Conservation (phyloP, 2,329 filamentous ascomycete species). For the Epichloe hybrida region DNA sequence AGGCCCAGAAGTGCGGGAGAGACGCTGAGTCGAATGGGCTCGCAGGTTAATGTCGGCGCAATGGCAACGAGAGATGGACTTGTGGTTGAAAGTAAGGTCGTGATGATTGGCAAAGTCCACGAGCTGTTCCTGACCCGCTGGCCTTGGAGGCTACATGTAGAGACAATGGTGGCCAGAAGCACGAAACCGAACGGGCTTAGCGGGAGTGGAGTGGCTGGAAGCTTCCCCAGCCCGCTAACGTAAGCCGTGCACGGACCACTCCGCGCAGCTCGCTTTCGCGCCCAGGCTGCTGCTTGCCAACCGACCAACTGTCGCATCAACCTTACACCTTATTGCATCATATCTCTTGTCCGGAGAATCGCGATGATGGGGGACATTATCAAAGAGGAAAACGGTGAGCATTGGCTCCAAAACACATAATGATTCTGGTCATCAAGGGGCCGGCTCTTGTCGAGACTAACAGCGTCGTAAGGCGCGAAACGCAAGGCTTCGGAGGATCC, state of each 20-base stretch:
- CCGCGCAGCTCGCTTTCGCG: neutral
- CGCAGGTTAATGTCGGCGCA: neutral
- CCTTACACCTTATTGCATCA: neutral
- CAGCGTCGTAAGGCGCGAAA: slow-evolving; percentile 37
- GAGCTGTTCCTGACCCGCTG: slow-evolving; percentile 9
- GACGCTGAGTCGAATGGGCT: neutral
- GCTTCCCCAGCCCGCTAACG: slow-evolving; percentile 9
- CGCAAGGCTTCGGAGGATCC: slow-evolving; percentile 60
- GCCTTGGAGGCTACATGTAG: too few relatives aligned
- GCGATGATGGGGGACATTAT: slow-evolving; percentile 9
- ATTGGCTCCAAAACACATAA: neutral
- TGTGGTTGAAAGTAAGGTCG: neutral
- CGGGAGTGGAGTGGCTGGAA: slow-evolving; percentile 4
- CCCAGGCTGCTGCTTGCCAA: neutral
- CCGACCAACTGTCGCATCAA: neutral
- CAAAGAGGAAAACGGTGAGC: slow-evolving; percentile 21
- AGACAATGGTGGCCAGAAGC: slow-evolving; percentile 19
- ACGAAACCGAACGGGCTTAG: slow-evolving; percentile 17
- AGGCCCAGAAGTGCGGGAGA: neutral
- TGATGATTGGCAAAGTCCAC: neutral
- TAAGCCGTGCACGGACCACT: slow-evolving; percentile 18
- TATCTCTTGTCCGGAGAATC: neutral
- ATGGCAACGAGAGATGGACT: neutral
- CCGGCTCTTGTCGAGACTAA: neutral
- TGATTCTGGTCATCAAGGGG: neutral